Conservation (phyloP, 345 rosid species). For the thale cress (Arabidopsis thaliana) region DNA sequence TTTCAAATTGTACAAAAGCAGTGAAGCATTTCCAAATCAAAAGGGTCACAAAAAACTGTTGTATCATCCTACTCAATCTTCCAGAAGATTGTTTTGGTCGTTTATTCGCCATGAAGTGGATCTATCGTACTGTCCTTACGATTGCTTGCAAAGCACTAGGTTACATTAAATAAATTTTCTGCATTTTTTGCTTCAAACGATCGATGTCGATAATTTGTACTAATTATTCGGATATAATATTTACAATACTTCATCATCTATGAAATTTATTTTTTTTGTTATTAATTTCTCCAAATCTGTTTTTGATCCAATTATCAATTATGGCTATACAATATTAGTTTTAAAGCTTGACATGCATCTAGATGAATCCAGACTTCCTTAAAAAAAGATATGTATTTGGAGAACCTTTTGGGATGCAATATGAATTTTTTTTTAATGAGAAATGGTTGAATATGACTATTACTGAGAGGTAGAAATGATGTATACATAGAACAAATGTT, state of each 20-base stretch:
- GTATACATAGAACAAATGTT: background rate
- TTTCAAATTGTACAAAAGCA: slow-evolving; percentile 8
- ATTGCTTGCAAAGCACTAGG: background rate
- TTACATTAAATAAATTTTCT: background rate
- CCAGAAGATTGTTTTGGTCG: slow-evolving; percentile 23
- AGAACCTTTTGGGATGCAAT: background rate
- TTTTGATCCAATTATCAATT: background rate
- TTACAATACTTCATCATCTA: background rate
- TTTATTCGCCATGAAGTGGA: background rate
- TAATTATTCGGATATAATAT: background rate
- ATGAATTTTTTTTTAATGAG: background rate
- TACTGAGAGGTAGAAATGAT: background rate
- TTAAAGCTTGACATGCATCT: background rate
- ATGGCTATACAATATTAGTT: background rate
- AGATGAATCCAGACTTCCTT: background rate
- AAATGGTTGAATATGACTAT: background rate
- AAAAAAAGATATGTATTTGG: background rate
- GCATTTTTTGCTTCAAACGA: background rate
- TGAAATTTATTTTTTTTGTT: background rate
- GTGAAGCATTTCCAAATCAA: background rate
- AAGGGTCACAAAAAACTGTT: background rate
- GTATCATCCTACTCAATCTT: background rate
- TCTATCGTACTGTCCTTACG: background rate
- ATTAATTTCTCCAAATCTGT: background rate
- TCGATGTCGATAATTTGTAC: background rate